Evolutionary conservation across 2,329 filamentous ascomycete species (phyloP).

Genomic region (Penicillium sp.): DNA sequence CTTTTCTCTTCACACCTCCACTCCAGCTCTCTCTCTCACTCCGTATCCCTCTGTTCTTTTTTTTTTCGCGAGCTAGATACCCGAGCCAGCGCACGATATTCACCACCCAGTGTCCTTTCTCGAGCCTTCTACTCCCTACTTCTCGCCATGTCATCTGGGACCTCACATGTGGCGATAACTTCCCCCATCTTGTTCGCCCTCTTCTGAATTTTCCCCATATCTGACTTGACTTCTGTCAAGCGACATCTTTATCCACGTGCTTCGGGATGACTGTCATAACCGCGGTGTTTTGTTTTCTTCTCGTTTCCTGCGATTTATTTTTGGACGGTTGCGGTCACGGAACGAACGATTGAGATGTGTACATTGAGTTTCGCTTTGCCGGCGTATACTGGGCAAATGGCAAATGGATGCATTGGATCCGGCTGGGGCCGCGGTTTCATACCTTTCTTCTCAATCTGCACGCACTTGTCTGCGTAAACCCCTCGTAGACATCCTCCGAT

Average conservation of each 20-base stretch:
- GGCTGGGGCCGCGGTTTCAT: constrained; percentile 2
- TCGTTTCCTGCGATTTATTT: background rate
- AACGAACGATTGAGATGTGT: constrained; percentile 16
- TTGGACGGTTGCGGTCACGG: constrained; percentile 6
- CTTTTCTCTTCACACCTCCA: background rate
- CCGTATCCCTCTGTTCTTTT: background rate
- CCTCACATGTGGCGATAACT: background rate
- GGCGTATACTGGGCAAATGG: constrained; percentile 18
- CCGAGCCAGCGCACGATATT: constrained; percentile 12
- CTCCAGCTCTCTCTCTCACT: background rate
- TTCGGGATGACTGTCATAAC: constrained; percentile 8
- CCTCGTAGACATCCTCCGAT: background rate
- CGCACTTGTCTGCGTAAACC: background rate
- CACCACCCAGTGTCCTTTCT: constrained; percentile 4
- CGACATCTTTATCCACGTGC: background rate
- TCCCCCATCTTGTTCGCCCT: background rate
- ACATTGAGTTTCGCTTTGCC: constrained; percentile 20
- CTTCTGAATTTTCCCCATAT: constrained; percentile 3
- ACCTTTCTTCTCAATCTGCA: constrained; percentile 4
- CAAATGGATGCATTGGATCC: constrained; percentile 20
- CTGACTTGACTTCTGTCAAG: constrained; percentile 7
- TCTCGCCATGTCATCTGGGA: constrained; percentile 9
- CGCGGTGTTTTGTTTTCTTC: constrained; percentile 9
- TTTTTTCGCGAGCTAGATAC: constrained; percentile 18
- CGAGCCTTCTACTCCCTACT: constrained; percentile 5